Base-by-base conservation (phyloP, 345 rosid genomes). In the Raphanus sativus region DNA sequence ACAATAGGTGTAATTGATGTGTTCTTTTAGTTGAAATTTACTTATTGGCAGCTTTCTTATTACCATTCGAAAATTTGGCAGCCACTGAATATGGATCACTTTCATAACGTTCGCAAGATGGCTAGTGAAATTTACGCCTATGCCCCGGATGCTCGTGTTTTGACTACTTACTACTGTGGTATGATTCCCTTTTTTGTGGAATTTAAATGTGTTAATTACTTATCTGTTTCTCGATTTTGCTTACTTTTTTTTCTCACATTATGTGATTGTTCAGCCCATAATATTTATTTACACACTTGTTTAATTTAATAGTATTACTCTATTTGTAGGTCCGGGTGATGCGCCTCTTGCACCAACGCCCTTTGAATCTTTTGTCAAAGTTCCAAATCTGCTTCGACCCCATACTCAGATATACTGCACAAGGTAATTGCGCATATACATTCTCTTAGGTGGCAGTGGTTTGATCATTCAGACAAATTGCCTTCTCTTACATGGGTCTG, bases 1-100 rank as follows among this genome's bases (percentile, higher is more conserved):
- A 69, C 54, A 24, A 62, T 61, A n/a, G 26, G 58, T 67, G 71
- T 66, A 34, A 8, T 48, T 62, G 32, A 67, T 79, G n/a, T 79
- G 38, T 21, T 62, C 0, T 50, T 59, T 28, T 62, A 62, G 66
- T 52, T 69, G 28, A 26, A 33, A 42, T 32, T 29, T 52, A 4
- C 66, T 29, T 69, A 9, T 38, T 21, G 21, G 17, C 65, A 16
- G 70, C 65, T 61, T 78, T 73, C 64, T 50, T 79, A 54, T 74
- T 54, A 68, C 28, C 62, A 38, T n/a, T 52, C 4, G 8, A 67
- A 61, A 48, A 29, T 55, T 69, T 56, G 69, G 79, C 92, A 92
- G 98, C 98, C 98, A 50, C 85, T 94, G 77, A 92, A 92, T 84
- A 84, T 89, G 87, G 97, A 92, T 77, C 98, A 94, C 70, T 94